Evolutionary conservation across 1,284 basidiomycete species (phyloP), one percentile per base, ranked within the genome.

Genomic region (Kalmanozyma brasiliensis): DNA sequence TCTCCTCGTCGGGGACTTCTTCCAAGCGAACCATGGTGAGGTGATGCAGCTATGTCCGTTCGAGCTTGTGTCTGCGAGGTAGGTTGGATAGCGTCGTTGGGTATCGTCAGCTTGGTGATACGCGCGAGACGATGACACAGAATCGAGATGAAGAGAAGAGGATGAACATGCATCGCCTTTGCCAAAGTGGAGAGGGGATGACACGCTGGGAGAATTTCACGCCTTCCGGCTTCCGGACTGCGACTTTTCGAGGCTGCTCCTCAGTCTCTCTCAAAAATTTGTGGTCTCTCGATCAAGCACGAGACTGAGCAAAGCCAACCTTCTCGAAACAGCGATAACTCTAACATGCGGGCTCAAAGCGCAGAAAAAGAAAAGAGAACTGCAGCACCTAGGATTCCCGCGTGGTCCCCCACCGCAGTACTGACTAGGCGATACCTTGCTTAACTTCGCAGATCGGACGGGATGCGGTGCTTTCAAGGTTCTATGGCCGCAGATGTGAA

Each of bases 331-430:
- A n/a, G n/a, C n/a, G n/a, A n/a, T n/a, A n/a, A n/a, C n/a, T n/a
- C n/a, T n/a, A n/a, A n/a, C n/a, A n/a, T n/a, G n/a, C n/a, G n/a
- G 34, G 26, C 26, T 29, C 26, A 11, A 29, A 29, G 7, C 26
- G 26, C 7, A 7, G 6, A 11, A 20, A 24, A 23, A 45, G 34
- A 44, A 41, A 52, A 42, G 76, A 86, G 85, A 88, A 88, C 88
- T 87, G 88, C 88, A 87, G 87, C 88, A 89, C 87, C 87, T 85
- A 88, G 88, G 88, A 89, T 89, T 89, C 88, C 88, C 88, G 85
- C 86, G 87, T 89, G 89, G 88, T 89, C 88, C 88, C 88, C 88
- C 88, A 89, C 88, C 88, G 85, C 89, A 88, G 88, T 90, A 89
- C 89, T 89, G 88, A 89, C 88, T 88, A 83, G 86, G 87, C 88